Percentiles rank a stretch among this genome's conserved stretches.
Conservation (phyloP, 306 rosid species). For the Prunus persica region Prunus_persica_NCBIv2 NC_034014.1:388501-389000, state of each 20-base stretch:
- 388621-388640: constrained; percentile 69
- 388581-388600: constrained; percentile 75
- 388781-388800: constrained; percentile 74
- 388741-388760: constrained; percentile 14
- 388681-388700: constrained; percentile 57
- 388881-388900: constrained; percentile 86
- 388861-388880: constrained; percentile 71
- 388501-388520: background rate
- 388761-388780: constrained; percentile 56
- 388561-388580: constrained; percentile 91
- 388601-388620: constrained; percentile 55
- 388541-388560: constrained; percentile 68
- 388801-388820: constrained; percentile 85
- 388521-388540: background rate
- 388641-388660: constrained; percentile 81
- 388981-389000: constrained; percentile 87
- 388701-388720: constrained; percentile 36
- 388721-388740: constrained; percentile 22
- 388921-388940: constrained; percentile 98
- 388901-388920: constrained; percentile 58
- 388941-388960: constrained; percentile 89
- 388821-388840: constrained; percentile 52
- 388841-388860: constrained; percentile 63
- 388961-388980: constrained; percentile 79
- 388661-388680: constrained; percentile 75